These are phyloP conservation scores for Neopestalotiopsis rosae DNA, from an alignment of 2,329 filamentous ascomycete species.

Conservation along the genomic window DNA sequence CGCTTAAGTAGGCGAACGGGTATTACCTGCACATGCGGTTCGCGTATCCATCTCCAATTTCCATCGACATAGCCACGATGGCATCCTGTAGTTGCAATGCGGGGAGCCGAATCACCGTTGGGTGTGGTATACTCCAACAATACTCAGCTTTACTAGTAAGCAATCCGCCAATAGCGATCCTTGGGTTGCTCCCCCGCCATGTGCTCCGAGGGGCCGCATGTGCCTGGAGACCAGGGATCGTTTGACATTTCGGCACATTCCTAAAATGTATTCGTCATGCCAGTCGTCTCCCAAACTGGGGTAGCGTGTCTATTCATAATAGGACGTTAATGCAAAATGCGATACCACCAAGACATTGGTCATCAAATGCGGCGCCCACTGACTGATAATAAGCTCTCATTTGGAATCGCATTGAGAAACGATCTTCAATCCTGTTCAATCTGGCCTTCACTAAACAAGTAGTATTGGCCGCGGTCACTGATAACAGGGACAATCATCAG, in stretches of 20 bases:
- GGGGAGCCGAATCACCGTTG: constrained; percentile 4
- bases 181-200: background rate
- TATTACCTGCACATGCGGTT: background rate
- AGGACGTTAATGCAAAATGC: background rate
- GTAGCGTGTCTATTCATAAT: background rate
- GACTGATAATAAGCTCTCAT: background rate
- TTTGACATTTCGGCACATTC: constrained; percentile 9
- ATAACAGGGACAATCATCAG: background rate
- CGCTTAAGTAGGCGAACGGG: background rate
- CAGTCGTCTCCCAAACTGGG: background rate
- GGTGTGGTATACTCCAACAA: constrained; percentile 3
- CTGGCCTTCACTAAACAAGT: background rate
- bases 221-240: background rate
- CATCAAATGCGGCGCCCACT: background rate
- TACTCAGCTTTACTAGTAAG: background rate
- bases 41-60: background rate
- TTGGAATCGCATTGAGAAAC: background rate
- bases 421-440: background rate
- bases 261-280: constrained; percentile 2
- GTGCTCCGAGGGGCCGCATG: background rate
- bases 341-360: background rate
- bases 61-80: background rate
- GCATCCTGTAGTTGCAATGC: background rate
- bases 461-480: background rate
- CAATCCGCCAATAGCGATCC: background rate